These are phyloP conservation scores for Pochonia chlamydosporia DNA, from an alignment of 2,329 filamentous ascomycete genomes.

Conservation along the genomic window DNA sequence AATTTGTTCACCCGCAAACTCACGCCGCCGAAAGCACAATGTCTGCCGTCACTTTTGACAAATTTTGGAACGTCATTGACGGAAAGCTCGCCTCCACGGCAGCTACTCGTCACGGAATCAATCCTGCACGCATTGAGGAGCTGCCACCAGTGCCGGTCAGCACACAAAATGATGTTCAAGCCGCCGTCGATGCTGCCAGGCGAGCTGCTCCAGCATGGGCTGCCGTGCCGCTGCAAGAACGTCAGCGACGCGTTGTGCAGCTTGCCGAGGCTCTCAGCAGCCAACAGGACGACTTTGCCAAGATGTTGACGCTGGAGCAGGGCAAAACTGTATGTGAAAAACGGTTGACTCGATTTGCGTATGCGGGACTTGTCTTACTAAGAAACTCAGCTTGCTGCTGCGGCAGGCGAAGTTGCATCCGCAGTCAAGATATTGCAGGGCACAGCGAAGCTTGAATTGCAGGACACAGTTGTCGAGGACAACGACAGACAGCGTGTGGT, in stretches of 20 bases:
- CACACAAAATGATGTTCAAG: conserved; percentile 42
- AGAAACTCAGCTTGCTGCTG: no score
- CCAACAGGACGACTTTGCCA: conserved; percentile 6
- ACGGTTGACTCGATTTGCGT: no score
- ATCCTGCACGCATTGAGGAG: conserved; percentile 42
- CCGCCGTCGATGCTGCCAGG: conserved; percentile 41
- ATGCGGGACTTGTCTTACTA: no score
- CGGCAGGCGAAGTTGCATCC: no score
- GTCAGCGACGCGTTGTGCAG: conserved; percentile 17
- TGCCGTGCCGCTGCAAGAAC: conserved; percentile 23
- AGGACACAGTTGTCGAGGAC: no score
- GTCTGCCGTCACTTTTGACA: conserved; percentile 12
- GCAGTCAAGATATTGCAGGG: no score
- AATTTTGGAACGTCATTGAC: conserved; percentile 47
- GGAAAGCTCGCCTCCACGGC: conserved; percentile 27
- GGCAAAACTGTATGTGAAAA: conserved; percentile 7
- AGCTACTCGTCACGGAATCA: conserved; percentile 40
- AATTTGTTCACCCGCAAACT: no score
- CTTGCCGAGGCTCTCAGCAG: conserved; percentile 12
- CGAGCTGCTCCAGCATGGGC: conserved; percentile 42
- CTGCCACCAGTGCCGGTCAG: conserved; percentile 45
- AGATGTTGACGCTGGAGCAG: conserved; percentile 8
- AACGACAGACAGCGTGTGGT: no score
- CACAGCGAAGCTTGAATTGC: no score
- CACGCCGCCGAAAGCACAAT: no score